Base-by-base conservation (phyloP, 208 protist genomes). In the Crithidia bombi region DNA sequence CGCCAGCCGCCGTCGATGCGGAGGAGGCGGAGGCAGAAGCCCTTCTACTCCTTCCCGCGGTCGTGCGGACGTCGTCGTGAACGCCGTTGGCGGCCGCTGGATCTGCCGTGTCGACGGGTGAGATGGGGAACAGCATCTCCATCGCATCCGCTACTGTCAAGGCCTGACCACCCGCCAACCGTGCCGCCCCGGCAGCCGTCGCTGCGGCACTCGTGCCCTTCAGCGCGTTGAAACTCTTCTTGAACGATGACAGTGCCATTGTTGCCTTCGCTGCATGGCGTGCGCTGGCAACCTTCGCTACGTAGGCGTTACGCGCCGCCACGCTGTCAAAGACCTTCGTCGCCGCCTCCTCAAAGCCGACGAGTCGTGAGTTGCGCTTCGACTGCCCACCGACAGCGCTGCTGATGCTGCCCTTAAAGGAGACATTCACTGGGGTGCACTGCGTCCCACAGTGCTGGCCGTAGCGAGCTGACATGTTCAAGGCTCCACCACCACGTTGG, bases 141-240 rank as follows among this genome's bases (percentile, higher is more conserved):
- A 76, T 69, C 25, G 63, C 70, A 23, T 69, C 62, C 19, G 70
- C 70, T 25, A 69, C 70, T 0, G 70, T 76, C 70, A 70, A 32
- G 17, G 54, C 36, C 11, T 11, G 19, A 28, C 32, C 39, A 19
- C 51, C 59, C 3, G n/a, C 6, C 35, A 46, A 4, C 5, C n/a
- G 25, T 33, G n/a, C 14, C 12, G 35, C 25, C 3, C 39, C 41
- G 7, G 44, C 41, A 10, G 61, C 23, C 21, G 14, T 21, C 10
- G 55, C 12, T 23, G 19, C 47, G 0, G 46, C 10, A 26, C 43
- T 50, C n/a, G 30, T 32, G 28, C 41, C 39, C 9, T 49, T 39
- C 52, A 56, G 2, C 1, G 12, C 35, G 2, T 17, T 51, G 0
- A 51, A 33, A 12, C 26, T 26, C n/a, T 54, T 23, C n/a, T 38